These are phyloP conservation scores for Dorcoceras hygrometricum DNA, from an alignment of 257 asterid genomes.

Conservation along the genomic window DNA sequence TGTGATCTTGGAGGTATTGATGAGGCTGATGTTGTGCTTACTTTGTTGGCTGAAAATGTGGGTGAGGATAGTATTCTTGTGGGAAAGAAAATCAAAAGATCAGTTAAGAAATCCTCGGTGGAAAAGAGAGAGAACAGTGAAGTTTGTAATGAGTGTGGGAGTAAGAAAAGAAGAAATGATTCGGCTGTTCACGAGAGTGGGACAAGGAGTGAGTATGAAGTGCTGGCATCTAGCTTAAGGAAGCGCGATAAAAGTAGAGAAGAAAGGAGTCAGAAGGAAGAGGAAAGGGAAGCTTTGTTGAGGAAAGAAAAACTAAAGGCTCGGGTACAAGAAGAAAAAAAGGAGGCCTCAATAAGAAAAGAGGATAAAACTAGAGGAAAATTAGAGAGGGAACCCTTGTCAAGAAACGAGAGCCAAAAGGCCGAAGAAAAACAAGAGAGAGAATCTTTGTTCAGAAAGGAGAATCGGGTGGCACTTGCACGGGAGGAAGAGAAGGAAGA, in stretches of 20 bases:
- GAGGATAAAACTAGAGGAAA: neutral
- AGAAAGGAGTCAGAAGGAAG: conserved; percentile 29
- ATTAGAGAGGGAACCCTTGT: conserved; percentile 27
- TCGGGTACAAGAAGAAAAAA: conserved; percentile 21
- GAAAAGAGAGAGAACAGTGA: conserved; percentile 37
- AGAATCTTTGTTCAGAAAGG: conserved; percentile 22
- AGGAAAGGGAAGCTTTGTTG: conserved; percentile 15
- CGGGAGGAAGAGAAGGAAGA: conserved; percentile 28
- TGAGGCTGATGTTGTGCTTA: conserved; percentile 80
- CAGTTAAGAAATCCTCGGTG: conserved; percentile 36
- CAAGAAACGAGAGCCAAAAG: conserved; percentile 29
- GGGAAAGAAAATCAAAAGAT: conserved; percentile 37
- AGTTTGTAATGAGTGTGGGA: conserved; percentile 26
- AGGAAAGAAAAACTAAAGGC: conserved; percentile 14
- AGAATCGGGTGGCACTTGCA: neutral
- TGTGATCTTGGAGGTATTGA: conserved; percentile 34
- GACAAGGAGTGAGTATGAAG: conserved; percentile 31
- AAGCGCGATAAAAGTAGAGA: conserved; percentile 38
- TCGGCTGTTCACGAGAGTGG: conserved; percentile 35
- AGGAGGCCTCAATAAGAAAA: neutral
- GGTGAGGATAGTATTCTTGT: conserved; percentile 46
- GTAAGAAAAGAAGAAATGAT: conserved; percentile 43
- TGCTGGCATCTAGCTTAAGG: conserved; percentile 27
- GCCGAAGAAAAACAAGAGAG: conserved; percentile 29
- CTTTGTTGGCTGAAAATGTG: conserved; percentile 62